Evolutionary conservation across 163 green algal genomes (phyloP).

Genomic region (Trebouxia gelatinosa): DNA sequence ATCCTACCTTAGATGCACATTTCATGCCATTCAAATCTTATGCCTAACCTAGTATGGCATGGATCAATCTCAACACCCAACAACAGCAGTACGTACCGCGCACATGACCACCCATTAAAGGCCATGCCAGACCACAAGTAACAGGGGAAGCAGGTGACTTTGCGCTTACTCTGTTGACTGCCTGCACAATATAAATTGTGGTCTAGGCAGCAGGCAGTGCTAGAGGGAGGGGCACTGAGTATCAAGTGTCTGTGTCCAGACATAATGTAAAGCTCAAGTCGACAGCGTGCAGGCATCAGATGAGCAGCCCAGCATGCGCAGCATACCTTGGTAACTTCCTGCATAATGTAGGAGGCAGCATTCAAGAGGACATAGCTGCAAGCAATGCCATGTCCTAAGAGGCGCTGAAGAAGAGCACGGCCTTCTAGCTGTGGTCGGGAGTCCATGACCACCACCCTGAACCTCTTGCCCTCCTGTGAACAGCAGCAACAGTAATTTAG

Average conservation of each 20-base stretch:
- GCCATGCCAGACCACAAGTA: too few relatives aligned
- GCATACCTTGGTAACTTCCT: slow-evolving; percentile 65
- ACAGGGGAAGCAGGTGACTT: too few relatives aligned
- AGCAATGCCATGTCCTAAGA: slow-evolving; percentile 70
- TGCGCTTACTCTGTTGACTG: too few relatives aligned
- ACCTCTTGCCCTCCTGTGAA: slow-evolving; percentile 52
- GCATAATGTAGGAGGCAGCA: slow-evolving; percentile 75
- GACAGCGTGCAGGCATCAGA: too few relatives aligned
- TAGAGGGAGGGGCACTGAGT: neutral
- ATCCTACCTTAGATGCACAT: too few relatives aligned
- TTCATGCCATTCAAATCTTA: too few relatives aligned
- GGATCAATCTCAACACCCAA: too few relatives aligned
- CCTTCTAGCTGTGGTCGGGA: slow-evolving; percentile 82
- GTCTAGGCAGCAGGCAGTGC: neutral
- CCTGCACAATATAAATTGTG: too few relatives aligned
- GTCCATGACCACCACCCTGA: slow-evolving; percentile 90
- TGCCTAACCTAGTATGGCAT: too few relatives aligned
- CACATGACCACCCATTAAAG: too few relatives aligned
- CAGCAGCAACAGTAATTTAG: slow-evolving; percentile 21
- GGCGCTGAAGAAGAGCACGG: slow-evolving; percentile 55
- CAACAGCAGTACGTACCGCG: too few relatives aligned
- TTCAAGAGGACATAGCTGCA: slow-evolving; percentile 88
- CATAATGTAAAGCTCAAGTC: neutral
- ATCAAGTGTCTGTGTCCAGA: neutral
- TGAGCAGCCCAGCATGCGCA: neutral